A percentile compares a stretch with the other conserved stretches of the same genome.
Evolutionary conservation across 352 stramenopile genomes (phyloP).

Genomic region (Saprolegnia parasitica): DNA sequence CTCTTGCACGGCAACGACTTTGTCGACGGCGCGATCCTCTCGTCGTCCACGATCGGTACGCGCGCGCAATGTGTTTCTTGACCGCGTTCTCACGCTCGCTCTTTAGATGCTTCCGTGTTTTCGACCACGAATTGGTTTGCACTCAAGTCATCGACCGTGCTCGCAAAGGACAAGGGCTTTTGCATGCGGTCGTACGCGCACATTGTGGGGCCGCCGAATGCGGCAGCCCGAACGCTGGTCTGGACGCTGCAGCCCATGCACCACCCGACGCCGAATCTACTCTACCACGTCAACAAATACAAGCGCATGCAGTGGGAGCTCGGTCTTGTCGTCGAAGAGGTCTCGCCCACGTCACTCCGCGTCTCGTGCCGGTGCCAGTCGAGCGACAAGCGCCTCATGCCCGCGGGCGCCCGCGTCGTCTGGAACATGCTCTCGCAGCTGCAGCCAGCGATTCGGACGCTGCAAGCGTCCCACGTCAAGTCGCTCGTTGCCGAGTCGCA

Average conservation of each 20-base stretch:
- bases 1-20: constrained; percentile 23
- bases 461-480: not conserved
- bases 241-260: constrained; percentile 1
- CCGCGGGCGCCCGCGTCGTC: constrained; percentile 1
- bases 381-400: not conserved
- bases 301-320: constrained; percentile 1
- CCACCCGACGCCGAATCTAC: not conserved
- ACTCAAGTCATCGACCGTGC: constrained; percentile 6
- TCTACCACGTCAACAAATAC: constrained; percentile 1
- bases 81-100: not conserved
- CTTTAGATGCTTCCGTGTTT: not conserved
- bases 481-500: constrained; percentile 46
- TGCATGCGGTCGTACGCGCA: constrained; percentile 8
- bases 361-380: constrained; percentile 17
- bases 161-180: constrained; percentile 21
- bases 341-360: constrained; percentile 3
- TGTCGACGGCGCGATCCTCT: constrained; percentile 15
- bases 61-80: not conserved
- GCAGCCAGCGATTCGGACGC: not conserved
- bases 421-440: constrained; percentile 4
- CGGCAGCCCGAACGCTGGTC: constrained; percentile 1
- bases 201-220: not conserved
- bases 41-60: not conserved
- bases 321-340: constrained; percentile 14
- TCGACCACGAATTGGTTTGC: constrained; percentile 5